Percentiles rank a stretch among this genome's conserved stretches.
phyloP scores from a whole-genome alignment of 306 rosid genomes.

The Quercus alba region DNA sequence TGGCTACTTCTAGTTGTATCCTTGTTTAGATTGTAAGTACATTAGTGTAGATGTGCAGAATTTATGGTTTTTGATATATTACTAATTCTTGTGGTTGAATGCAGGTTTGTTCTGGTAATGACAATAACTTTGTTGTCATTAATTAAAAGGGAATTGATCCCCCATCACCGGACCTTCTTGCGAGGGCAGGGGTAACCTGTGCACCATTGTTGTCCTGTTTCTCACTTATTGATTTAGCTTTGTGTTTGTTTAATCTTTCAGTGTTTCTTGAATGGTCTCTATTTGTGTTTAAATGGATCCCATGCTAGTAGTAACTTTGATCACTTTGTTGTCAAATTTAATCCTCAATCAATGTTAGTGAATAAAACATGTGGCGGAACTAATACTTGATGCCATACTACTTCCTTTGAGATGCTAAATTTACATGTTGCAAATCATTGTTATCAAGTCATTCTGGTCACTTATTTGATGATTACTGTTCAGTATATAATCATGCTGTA shows the following conservation, averaged over 20 bases:
- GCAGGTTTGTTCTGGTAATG: conserved; percentile 83
- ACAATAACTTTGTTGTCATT: conserved; percentile 75
- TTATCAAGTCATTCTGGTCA: too few species aligned
- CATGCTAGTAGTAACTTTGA: neutral
- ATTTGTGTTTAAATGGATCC: neutral
- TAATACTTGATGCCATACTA: too few species aligned
- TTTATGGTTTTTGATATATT: neutral
- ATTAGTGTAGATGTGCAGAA: neutral
- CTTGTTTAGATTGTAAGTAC: neutral
- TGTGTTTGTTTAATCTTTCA: neutral
- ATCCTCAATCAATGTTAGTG: neutral
- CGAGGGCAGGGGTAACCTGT: conserved; percentile 88
- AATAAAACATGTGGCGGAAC: too few species aligned
- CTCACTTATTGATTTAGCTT: neutral
- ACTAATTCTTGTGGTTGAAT: neutral
- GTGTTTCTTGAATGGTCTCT: neutral
- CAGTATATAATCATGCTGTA: too few species aligned
- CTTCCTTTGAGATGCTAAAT: too few species aligned
- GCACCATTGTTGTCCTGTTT: neutral
- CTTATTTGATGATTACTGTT: too few species aligned
- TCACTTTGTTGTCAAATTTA: neutral
- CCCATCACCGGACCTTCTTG: conserved; percentile 89
- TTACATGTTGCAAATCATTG: too few species aligned
- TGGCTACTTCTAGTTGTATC: conserved; percentile 2
- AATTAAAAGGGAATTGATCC: conserved; percentile 99